Evolutionary conservation across 2,329 filamentous ascomycete genomes (phyloP).

Genomic region (Triangularia setosa): DNA sequence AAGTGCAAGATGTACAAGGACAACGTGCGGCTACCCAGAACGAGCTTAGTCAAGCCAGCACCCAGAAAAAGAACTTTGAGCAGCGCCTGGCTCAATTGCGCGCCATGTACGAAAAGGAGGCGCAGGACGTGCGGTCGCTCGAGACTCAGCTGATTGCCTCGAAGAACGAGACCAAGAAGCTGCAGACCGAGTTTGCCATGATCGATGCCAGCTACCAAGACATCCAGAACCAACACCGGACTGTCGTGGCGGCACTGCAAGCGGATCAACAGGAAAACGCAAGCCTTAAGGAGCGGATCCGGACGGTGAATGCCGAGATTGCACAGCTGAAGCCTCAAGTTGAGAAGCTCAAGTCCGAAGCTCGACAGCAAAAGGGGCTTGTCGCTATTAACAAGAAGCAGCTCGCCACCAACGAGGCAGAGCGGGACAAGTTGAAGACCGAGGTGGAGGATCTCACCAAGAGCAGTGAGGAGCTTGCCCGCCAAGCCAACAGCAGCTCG

Average conservation of each 20-base stretch:
- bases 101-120: slow-evolving; percentile 87
- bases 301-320: slow-evolving; percentile 76
- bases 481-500: slow-evolving; percentile 48
- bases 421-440: slow-evolving; percentile 79
- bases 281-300: slow-evolving; percentile 81
- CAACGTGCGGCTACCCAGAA: slow-evolving; percentile 77
- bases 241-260: slow-evolving; percentile 69
- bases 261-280: slow-evolving; percentile 86
- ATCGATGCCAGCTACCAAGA: slow-evolving; percentile 79
- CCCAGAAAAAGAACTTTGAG: slow-evolving; percentile 92
- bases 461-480: slow-evolving; percentile 56
- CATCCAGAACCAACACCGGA: slow-evolving; percentile 75
- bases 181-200: slow-evolving; percentile 78
- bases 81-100: slow-evolving; percentile 81
- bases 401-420: slow-evolving; percentile 79
- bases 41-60: slow-evolving; percentile 73
- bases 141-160: slow-evolving; percentile 78
- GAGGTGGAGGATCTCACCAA: slow-evolving; percentile 69
- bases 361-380: slow-evolving; percentile 90
- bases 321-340: slow-evolving; percentile 81
- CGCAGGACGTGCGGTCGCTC: slow-evolving; percentile 75
- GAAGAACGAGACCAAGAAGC: slow-evolving; percentile 74
- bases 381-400: slow-evolving; percentile 99
- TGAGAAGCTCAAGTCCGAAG: slow-evolving; percentile 88
- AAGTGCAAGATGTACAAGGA: slow-evolving; percentile 88